Percentiles rank a stretch among this genome's conserved stretches.
phyloP scores from a whole-genome alignment of 495 filamentous ascomycete species.

The Delitschia confertaspora region DNA sequence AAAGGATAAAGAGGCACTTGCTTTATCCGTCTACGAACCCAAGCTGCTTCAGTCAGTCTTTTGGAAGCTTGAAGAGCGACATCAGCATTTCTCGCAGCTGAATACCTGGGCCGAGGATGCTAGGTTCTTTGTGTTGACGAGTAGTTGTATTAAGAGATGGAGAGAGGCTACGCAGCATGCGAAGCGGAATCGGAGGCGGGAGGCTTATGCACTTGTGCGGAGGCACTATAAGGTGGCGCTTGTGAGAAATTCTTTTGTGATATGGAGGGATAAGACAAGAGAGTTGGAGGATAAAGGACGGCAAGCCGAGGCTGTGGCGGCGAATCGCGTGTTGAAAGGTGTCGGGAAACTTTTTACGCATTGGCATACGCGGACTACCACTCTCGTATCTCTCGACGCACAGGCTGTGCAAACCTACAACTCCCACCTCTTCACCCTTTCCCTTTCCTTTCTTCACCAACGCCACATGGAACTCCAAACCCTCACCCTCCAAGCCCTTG shows the following conservation, averaged over 20 bases:
- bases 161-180: constrained; percentile 43
- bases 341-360: constrained; percentile 4
- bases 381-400: neutral
- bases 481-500: constrained; percentile 21
- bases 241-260: constrained; percentile 38
- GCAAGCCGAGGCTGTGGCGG: constrained; percentile 34
- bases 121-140: constrained; percentile 50
- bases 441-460: constrained; percentile 8
- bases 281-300: constrained; percentile 33
- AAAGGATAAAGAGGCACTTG: constrained; percentile 27
- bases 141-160: constrained; percentile 48
- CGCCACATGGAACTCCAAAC: neutral
- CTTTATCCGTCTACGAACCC: constrained; percentile 47
- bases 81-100: constrained; percentile 41
- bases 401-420: constrained; percentile 6
- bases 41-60: constrained; percentile 44
- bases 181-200: constrained; percentile 47
- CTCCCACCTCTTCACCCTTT: neutral
- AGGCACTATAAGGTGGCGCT: constrained; percentile 51
- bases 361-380: constrained; percentile 11
- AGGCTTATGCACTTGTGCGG: constrained; percentile 52
- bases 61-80: constrained; percentile 40
- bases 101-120: constrained; percentile 48
- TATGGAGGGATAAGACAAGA: constrained; percentile 42
- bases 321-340: constrained; percentile 33